These are phyloP conservation scores for Lactifluus subvellereus DNA, from an alignment of 768 basidiomycete genomes.

Conservation along the genomic window DNA sequence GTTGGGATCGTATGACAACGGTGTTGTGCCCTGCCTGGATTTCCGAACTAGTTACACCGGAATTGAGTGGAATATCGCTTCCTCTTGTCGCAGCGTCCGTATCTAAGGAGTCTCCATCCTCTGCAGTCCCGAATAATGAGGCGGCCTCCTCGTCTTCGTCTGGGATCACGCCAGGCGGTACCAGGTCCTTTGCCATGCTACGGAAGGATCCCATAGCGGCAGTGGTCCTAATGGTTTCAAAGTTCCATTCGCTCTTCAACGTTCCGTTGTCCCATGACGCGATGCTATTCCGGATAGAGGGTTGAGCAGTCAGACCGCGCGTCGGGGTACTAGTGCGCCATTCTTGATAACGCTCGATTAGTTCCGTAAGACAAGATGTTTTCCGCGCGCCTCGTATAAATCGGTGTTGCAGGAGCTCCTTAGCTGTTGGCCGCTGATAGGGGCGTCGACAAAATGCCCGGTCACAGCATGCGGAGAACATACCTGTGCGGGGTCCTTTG, in stretches of 20 bases:
- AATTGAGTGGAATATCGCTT: constrained; percentile 40
- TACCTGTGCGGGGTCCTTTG: constrained; percentile 83
- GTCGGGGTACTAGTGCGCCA: constrained; percentile 58
- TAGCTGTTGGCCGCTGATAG: constrained; percentile 77
- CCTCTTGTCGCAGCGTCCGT: constrained; percentile 54
- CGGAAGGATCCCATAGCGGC: constrained; percentile 75
- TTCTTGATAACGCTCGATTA: constrained; percentile 84
- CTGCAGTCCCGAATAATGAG: constrained; percentile 39
- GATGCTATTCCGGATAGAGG: constrained; percentile 50
- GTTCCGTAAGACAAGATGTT: constrained; percentile 77
- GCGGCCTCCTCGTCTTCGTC: constrained; percentile 44
- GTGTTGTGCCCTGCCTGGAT: constrained; percentile 61
- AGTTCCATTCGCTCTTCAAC: constrained; percentile 91
- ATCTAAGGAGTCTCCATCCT: constrained; percentile 49
- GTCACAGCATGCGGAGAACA: neutral
- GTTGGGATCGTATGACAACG: constrained; percentile 52
- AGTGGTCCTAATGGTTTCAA: constrained; percentile 74
- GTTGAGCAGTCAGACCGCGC: constrained; percentile 48
- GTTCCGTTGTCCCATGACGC: constrained; percentile 65
- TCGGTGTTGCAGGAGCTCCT: constrained; percentile 87
- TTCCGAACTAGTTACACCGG: constrained; percentile 44
- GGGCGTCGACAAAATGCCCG: constrained; percentile 16
- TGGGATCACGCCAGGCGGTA: constrained; percentile 49
- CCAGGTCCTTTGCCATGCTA: constrained; percentile 63
- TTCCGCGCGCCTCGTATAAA: constrained; percentile 85